Conservation (phyloP, 1,139 yeast genomes). For the Geotrichum candidum region DNA sequence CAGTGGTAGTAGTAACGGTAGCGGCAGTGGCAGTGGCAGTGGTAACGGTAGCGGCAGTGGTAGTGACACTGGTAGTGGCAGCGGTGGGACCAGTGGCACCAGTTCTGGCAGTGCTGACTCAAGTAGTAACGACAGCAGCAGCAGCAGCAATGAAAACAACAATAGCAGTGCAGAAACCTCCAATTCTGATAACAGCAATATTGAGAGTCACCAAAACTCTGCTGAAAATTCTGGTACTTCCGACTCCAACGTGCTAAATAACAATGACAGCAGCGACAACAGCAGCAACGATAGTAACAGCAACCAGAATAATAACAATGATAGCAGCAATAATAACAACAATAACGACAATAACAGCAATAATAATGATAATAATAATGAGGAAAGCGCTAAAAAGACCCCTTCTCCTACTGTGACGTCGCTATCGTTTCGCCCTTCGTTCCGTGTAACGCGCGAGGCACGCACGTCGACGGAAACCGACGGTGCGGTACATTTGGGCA, state of each 20-base stretch:
- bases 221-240: background rate
- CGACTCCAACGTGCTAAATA: background rate
- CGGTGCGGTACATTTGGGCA: background rate
- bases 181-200: background rate
- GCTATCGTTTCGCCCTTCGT: background rate
- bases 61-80: background rate
- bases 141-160: background rate
- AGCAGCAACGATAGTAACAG: background rate
- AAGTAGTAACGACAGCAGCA: background rate
- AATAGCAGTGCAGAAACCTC: background rate
- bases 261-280: background rate
- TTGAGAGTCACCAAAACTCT: background rate
- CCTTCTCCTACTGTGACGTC: background rate
- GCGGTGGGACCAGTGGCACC: background rate
- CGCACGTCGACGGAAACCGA: background rate
- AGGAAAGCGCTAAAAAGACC: background rate
- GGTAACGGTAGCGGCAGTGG: background rate
- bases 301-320: background rate
- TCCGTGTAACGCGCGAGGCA: background rate
- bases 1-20: background rate
- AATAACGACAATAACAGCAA: background rate
- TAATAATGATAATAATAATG: background rate
- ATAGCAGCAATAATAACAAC: background rate
- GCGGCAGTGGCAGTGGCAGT: background rate
- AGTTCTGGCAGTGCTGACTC: background rate